Evolutionary conservation across 768 basidiomycete genomes (phyloP).

Genomic region (Suillus luteus): DNA sequence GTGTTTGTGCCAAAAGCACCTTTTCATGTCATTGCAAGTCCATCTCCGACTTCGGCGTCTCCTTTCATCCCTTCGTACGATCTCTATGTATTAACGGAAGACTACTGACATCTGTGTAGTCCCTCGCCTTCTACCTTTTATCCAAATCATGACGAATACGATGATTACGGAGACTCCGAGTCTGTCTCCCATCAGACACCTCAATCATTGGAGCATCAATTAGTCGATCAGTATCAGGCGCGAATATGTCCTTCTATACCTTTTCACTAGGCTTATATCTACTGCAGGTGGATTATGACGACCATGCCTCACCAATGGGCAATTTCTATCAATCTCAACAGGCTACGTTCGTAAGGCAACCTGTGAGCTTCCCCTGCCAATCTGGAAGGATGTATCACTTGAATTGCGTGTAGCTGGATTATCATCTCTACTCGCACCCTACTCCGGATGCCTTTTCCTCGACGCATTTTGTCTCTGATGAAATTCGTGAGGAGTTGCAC

Average conservation of each 20-base stretch:
- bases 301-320: conserved; percentile 23
- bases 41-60: conserved; percentile 33
- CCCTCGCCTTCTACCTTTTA: conserved; percentile 32
- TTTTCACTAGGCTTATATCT: conserved; percentile 15
- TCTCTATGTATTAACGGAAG: neutral
- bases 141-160: conserved; percentile 41
- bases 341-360: conserved; percentile 62
- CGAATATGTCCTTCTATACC: conserved; percentile 26
- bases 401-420: conserved; percentile 64
- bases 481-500: conserved; percentile 61
- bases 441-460: conserved; percentile 57
- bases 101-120: conserved; percentile 21
- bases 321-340: conserved; percentile 44
- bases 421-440: conserved; percentile 86
- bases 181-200: conserved; percentile 16
- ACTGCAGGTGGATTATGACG: conserved; percentile 36
- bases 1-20: conserved; percentile 76
- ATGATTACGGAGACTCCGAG: conserved; percentile 28
- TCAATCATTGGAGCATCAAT: conserved; percentile 25
- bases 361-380: conserved; percentile 46
- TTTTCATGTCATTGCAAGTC: conserved; percentile 50
- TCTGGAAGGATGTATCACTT: conserved; percentile 8
- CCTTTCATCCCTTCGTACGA: conserved; percentile 34
- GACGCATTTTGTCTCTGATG: conserved; percentile 86
- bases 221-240: conserved; percentile 19